Evolutionary conservation across 768 basidiomycete genomes (phyloP).

Genomic region (Plicaturopsis crispa): DNA sequence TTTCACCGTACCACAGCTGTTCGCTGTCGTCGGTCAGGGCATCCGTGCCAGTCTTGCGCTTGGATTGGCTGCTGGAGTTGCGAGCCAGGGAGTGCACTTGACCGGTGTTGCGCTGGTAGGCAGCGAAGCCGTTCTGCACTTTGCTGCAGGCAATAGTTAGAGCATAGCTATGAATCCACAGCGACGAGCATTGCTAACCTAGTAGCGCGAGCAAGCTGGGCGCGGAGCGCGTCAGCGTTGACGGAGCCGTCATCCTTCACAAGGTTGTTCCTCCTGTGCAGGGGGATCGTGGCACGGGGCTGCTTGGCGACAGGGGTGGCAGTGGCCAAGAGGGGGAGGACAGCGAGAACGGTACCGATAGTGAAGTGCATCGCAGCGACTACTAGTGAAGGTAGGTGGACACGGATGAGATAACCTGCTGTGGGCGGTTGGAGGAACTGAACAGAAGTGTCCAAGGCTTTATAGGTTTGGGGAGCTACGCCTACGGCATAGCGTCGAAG

Average conservation of each 20-base stretch:
- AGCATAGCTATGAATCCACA: background rate
- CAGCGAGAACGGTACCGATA: background rate
- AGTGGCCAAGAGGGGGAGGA: slow-evolving; percentile 1
- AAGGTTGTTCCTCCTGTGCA: slow-evolving; percentile 18
- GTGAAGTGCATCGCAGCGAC: slow-evolving; percentile 1
- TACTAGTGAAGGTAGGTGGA: too few relatives aligned
- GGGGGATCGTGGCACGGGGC: slow-evolving; percentile 15
- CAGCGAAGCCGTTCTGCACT: slow-evolving; percentile 30
- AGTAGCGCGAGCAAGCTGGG: slow-evolving; percentile 13
- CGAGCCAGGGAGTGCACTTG: slow-evolving; percentile 21
- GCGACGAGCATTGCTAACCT: slow-evolving; percentile 12
- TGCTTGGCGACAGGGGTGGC: slow-evolving; percentile 1
- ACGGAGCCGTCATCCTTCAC: slow-evolving; percentile 18
- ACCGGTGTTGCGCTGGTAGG: slow-evolving; percentile 40
- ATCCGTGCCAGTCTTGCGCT: slow-evolving; percentile 11
- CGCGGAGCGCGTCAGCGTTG: slow-evolving; percentile 14
- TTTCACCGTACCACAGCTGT: slow-evolving; percentile 37
- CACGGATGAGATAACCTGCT: too few relatives aligned
- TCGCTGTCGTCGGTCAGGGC: slow-evolving; percentile 28
- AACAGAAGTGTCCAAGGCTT: too few relatives aligned
- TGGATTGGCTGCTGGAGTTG: slow-evolving; percentile 1
- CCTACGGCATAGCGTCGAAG: too few relatives aligned
- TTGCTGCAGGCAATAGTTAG: slow-evolving; percentile 28
- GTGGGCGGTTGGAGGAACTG: too few relatives aligned
- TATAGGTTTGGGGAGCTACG: too few relatives aligned